Base-by-base conservation (phyloP, 176 grass and related monocot genomes). In the Paspalum vaginatum region DNA sequence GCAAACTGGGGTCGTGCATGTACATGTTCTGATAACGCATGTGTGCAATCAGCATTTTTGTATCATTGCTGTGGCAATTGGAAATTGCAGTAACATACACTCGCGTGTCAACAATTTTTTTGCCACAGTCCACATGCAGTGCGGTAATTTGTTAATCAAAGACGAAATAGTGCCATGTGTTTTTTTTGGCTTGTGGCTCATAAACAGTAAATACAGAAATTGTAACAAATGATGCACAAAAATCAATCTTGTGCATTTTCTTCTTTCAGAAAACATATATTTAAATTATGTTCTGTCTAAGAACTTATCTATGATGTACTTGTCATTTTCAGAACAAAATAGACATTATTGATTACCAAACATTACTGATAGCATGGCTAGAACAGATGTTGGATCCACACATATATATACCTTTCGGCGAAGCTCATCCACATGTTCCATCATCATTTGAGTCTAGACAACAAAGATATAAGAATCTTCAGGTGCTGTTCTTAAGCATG, bases 391-490 rank as follows among this genome's bases (percentile, higher is more conserved):
- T 76, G 8, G 8, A 18, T 26, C 18, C 0, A 41, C 1, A 49
- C 14, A 49, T 32, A 32, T 32, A 3, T 32, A 45, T 94, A 94
- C 92, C 80, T 94, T 88, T 2, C 80, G 46, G 63, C 83, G 88
- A 65, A 94, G 89, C 80, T 94, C 89, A 46, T 91, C 86, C 55
- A 94, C 77, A 61, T 94, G 86, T 59, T 94, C 86, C 83, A 91
- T 81, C 83, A 92, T 95, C 54, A 92, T 83, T 61, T 89, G 84
- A n/a, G 87, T 89, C 89, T 95, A 78, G 67, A 55, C 14, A 24
- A 65, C 14, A 24, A 65, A 66, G 9, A 47, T 58, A 48, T n/a
- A 73, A 20, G 66, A 4, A 48, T 44, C 47, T 44, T 53, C 12
- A 22, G 45, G 21, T 68, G 9, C 21, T 39, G 67, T 11, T 12